Evolutionary conservation across 2,329 filamentous ascomycete genomes (phyloP).

Genomic region (Colletotrichum sp.): DNA sequence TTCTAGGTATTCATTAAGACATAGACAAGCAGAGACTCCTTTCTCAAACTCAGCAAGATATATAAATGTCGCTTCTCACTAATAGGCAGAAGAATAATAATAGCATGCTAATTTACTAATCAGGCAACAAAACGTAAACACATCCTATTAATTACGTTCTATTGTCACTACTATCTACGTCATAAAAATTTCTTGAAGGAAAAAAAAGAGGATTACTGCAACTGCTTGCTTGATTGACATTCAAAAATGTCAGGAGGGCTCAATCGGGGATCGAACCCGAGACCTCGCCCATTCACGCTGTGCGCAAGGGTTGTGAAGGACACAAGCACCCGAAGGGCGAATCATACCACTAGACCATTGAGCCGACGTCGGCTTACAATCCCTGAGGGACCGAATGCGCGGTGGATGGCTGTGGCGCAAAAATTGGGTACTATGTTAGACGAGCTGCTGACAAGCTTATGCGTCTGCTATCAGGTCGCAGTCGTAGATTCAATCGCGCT

Average conservation of each 20-base stretch:
- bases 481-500: accelerated
- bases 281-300: constrained; percentile 14
- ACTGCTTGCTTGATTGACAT: background rate
- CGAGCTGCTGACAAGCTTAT: accelerated
- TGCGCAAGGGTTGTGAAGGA: background rate
- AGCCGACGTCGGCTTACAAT: background rate
- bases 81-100: too few species aligned
- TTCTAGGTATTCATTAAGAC: too few species aligned
- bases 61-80: too few species aligned
- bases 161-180: too few species aligned
- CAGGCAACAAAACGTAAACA: too few species aligned
- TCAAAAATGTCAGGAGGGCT: background rate
- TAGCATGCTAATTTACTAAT: too few species aligned
- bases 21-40: too few species aligned
- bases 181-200: too few species aligned
- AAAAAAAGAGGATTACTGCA: background rate
- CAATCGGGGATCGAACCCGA: constrained; percentile 20
- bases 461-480: background rate
- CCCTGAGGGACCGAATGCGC: background rate
- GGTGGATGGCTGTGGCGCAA: background rate
- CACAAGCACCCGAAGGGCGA: constrained; percentile 16
- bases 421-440: background rate
- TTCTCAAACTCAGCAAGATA: too few species aligned
- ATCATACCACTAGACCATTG: constrained; percentile 23
- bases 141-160: too few species aligned